phyloP scores from a whole-genome alignment of 2,329 filamentous ascomycete genomes.

The Mariannaea sp. region DNA sequence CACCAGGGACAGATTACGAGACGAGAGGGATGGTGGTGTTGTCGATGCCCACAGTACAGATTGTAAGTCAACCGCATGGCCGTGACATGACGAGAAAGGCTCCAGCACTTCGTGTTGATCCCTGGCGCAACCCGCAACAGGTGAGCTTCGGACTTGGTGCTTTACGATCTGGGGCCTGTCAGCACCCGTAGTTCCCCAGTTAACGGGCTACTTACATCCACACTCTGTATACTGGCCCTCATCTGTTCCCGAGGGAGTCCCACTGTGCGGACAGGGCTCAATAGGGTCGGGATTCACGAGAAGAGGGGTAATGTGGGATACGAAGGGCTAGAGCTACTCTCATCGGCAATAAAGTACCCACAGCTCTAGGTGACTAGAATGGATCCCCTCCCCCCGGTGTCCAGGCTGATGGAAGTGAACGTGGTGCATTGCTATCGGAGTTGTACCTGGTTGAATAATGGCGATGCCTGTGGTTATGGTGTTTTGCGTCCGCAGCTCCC shows the following conservation, averaged over 20 bases:
- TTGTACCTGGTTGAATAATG: no score
- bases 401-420: no score
- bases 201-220: no score
- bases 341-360: not conserved
- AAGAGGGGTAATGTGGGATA: slow-evolving; percentile 16
- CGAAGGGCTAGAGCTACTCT: slow-evolving; percentile 9
- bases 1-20: not conserved
- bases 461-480: no score
- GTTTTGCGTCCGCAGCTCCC: no score
- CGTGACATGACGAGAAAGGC: not conserved
- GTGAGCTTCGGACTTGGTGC: not conserved
- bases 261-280: slow-evolving; percentile 3
- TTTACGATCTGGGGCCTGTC: not conserved
- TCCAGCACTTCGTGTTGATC: not conserved
- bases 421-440: no score
- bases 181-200: no score
- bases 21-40: slow-evolving; percentile 6
- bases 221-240: no score
- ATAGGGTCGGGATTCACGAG: slow-evolving; percentile 8
- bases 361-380: not conserved
- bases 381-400: no score
- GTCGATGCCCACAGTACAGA: not conserved
- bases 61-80: no score
- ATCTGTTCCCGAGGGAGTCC: no score
- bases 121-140: not conserved